These are phyloP conservation scores for Microcera coccophila DNA, from an alignment of 2,329 filamentous ascomycete genomes.

Conservation along the genomic window DNA sequence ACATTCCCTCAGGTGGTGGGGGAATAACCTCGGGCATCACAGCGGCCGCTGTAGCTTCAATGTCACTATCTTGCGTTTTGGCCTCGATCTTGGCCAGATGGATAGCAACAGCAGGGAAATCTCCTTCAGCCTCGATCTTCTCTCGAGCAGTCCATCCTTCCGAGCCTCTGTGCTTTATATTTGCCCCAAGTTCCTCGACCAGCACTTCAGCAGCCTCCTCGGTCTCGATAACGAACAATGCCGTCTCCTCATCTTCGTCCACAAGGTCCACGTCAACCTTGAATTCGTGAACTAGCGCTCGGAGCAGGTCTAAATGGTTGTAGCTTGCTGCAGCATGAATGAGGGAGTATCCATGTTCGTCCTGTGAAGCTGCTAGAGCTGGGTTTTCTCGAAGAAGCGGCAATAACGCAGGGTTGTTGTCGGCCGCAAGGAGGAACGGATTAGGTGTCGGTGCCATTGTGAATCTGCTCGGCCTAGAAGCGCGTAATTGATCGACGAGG, in stretches of 20 bases:
- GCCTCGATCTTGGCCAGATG: conserved; percentile 20
- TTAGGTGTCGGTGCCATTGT: conserved; percentile 55
- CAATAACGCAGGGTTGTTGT: conserved; percentile 71
- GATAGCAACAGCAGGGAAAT: conserved; percentile 20
- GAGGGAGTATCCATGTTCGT: conserved; percentile 90
- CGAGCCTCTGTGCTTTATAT: conserved; percentile 60
- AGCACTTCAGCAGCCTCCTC: conserved; percentile 72
- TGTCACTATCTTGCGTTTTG: conserved; percentile 23
- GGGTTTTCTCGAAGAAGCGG: conserved; percentile 70
- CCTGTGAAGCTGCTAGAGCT: conserved; percentile 72
- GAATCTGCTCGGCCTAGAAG: neutral
- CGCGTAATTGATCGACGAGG: no score
- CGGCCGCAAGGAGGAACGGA: conserved; percentile 73
- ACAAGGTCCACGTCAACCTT: conserved; percentile 73
- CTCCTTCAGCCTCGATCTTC: conserved; percentile 52
- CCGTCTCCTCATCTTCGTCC: conserved; percentile 90
- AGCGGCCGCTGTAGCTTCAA: conserved; percentile 28
- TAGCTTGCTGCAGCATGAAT: conserved; percentile 93
- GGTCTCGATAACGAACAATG: conserved; percentile 88
- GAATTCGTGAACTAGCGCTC: conserved; percentile 70
- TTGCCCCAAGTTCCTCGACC: conserved; percentile 75
- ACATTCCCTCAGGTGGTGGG: conserved; percentile 69
- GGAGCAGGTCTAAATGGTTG: conserved; percentile 76
- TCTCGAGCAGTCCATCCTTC: conserved; percentile 79
- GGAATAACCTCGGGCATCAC: conserved; percentile 45